Base-by-base conservation (phyloP, 495 filamentous ascomycete genomes). In the Trichoderma asperelloides region DNA sequence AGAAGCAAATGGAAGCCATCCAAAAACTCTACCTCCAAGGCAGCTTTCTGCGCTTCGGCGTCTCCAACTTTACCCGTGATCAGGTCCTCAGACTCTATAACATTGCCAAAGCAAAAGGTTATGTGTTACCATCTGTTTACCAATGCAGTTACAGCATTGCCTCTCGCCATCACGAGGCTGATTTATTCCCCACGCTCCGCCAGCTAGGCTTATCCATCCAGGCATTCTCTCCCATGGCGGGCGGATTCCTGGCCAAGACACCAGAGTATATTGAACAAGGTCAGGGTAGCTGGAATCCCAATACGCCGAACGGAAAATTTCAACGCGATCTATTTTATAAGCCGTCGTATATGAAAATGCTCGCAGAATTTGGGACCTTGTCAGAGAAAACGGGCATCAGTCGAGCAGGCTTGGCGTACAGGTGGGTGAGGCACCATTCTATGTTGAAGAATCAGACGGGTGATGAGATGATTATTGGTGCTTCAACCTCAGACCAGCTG, bases 111-210 rank as follows among this genome's bases (percentile, higher is more conserved):
- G 64, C 69, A n/a, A 75, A 85, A 37, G 80, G 78, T 43, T 88
- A 83, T 80, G 80, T 87, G 60, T 81, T 84, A 30, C 86, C 86
- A 0, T 81, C 78, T 9, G 86, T 88, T 25, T 89, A 84, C 74
- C 85, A 89, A 69, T 86, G 82, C 21, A 81, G 87, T 70, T 89
- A 90, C 71, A 84, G 87, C 73, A 81, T 86, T 12, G 81, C 89
- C 9, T 83, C 81, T 37, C 81, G 84, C 15, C 66, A 71, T 13
- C 71, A 81, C 13, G 83, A 86, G 67, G 70, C 69, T 9, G 69
- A 69, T 23, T 74, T 84, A 5, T 73, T 85, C 23, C 82, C 83
- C 12, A 70, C 77, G 12, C 77, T 86, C 0, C 80, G 77, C 66
- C 76, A 82, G 64, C 76, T 80, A 45, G 69, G 72, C 13, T 81